Conservation (phyloP, 2,329 filamentous ascomycete species). For the Colletotrichum tropicicola region DNA sequence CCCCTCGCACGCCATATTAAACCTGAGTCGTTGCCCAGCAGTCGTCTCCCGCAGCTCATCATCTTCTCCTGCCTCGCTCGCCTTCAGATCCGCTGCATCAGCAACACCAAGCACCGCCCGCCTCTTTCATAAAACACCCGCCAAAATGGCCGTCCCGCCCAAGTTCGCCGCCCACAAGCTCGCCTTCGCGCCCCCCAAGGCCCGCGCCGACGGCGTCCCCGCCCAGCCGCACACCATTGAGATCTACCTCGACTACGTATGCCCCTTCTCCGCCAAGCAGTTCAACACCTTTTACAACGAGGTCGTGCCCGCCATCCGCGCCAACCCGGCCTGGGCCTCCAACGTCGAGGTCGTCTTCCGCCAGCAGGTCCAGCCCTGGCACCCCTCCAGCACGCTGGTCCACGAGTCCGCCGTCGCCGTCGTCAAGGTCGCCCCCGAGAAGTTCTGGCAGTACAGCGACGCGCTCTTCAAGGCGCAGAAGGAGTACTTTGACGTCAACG, state of each 20-base stretch:
- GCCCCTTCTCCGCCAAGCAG: constrained; percentile 74
- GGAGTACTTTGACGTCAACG: constrained; percentile 84
- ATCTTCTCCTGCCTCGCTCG: neutral
- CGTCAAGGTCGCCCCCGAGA: constrained; percentile 71
- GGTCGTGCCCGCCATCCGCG: constrained; percentile 71
- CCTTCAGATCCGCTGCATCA: neutral
- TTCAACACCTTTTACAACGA: constrained; percentile 79
- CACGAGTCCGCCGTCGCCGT: constrained; percentile 90
- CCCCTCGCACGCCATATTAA: constrained; percentile 15
- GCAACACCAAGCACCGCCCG: neutral
- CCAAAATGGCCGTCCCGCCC: constrained; percentile 76
- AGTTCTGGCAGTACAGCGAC: constrained; percentile 83
- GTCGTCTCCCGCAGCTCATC: neutral
- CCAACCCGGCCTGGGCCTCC: constrained; percentile 63
- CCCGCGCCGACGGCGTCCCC: constrained; percentile 44
- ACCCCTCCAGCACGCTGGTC: constrained; percentile 82
- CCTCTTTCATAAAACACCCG: neutral
- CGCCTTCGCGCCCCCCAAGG: constrained; percentile 49
- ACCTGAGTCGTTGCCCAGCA: constrained; percentile 14
- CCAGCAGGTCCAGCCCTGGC: constrained; percentile 94
- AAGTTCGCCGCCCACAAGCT: constrained; percentile 81
- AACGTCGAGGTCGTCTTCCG: constrained; percentile 83
- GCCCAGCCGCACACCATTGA: constrained; percentile 68
- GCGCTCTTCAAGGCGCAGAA: constrained; percentile 73
- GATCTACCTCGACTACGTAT: constrained; percentile 88